A percentile compares a stretch with the other conserved stretches of the same genome.
phyloP scores from a whole-genome alignment of 1,139 yeast genomes.

The Zhuliangozyma blackwelliae region DNA sequence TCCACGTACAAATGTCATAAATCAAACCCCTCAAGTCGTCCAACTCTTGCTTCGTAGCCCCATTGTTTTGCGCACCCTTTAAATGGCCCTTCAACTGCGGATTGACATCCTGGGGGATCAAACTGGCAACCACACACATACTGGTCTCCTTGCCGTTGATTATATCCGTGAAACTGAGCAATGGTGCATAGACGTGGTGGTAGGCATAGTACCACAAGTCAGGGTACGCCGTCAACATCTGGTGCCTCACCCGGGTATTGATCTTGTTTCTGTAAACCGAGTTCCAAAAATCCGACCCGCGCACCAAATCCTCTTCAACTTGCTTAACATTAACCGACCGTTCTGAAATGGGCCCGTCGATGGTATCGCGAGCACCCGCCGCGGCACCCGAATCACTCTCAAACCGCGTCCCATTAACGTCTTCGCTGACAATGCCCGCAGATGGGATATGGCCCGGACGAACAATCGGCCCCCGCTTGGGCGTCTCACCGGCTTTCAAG shows the following conservation, averaged over 20 bases:
- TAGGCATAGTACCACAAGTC: slow-evolving; percentile 76
- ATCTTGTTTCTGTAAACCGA: slow-evolving; percentile 69
- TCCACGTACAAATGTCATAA: slow-evolving; percentile 67
- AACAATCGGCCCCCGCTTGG: slow-evolving; percentile 30
- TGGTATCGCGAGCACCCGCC: slow-evolving; percentile 23
- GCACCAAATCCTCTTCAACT: slow-evolving; percentile 26
- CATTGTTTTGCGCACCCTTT: slow-evolving; percentile 77
- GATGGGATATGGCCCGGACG: slow-evolving; percentile 35
- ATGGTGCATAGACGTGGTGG: slow-evolving; percentile 72
- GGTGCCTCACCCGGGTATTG: slow-evolving; percentile 59
- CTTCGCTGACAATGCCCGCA: slow-evolving; percentile 39
- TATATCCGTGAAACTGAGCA: slow-evolving; percentile 64
- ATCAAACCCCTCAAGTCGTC: slow-evolving; percentile 58
- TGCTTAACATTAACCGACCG: slow-evolving; percentile 27
- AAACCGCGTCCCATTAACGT: slow-evolving; percentile 36
- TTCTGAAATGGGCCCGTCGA: slow-evolving; percentile 40
- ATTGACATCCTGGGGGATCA: slow-evolving; percentile 92
- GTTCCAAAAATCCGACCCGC: slow-evolving; percentile 73
- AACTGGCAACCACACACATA: slow-evolving; percentile 69
- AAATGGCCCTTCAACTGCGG: slow-evolving; percentile 91
- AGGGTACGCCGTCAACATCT: slow-evolving; percentile 73
- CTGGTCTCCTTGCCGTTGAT: slow-evolving; percentile 70
- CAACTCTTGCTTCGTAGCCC: slow-evolving; percentile 65
- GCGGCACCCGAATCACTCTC: slow-evolving; percentile 9
- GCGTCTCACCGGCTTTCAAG: slow-evolving; percentile 25